Evolutionary conservation across 2,329 filamentous ascomycete genomes (phyloP), one percentile per base, ranked within the genome.

Genomic region (Fusarium paranaense): DNA sequence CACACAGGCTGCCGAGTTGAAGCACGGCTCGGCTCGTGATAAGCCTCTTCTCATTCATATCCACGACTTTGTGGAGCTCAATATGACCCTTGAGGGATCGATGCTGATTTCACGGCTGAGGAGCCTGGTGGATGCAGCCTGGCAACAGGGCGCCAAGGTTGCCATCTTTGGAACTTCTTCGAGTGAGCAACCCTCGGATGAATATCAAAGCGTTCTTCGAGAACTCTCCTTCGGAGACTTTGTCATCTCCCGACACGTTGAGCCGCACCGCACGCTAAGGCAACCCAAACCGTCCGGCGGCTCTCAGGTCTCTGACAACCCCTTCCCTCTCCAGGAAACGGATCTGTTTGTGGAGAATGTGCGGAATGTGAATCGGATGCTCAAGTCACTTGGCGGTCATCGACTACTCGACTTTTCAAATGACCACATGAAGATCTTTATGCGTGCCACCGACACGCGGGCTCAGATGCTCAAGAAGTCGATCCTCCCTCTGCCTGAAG

Each of bases 151-250:
- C 6, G 89, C 91, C 74, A 90, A 89, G 68, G 88, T 98, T 61
- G 88, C 95, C 64, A 87, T 98, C 20, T 83, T 98, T 35, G 97
- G 95, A n/a, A 95, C 94, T 7, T 92, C 93, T 1, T 86, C 91
- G 27, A 87, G 86, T 16, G 85, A 88, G 20, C 86, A 88, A 18
- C 87, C 82, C 14, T 84, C 83, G 22, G 84, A 82, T 22, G 80
- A 84, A 61, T 87, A 87, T 63, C 78, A 82, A 54, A 80, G 75
- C 27, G 85, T 79, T 67, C 79, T 85, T 16, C 81, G 75, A 60
- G 83, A 83, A 60, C 81, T 85, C 72, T 85, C 82, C 54, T 79
- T 76, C 33, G 82, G 77, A 47, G 88, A 85, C 70, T 85, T 83
- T 76, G 82, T 82, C 67, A 83, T 82, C 59, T 81, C 80, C 40